Evolutionary conservation across 2,329 filamentous ascomycete genomes (phyloP).

Genomic region (Talaromyces piceae): DNA sequence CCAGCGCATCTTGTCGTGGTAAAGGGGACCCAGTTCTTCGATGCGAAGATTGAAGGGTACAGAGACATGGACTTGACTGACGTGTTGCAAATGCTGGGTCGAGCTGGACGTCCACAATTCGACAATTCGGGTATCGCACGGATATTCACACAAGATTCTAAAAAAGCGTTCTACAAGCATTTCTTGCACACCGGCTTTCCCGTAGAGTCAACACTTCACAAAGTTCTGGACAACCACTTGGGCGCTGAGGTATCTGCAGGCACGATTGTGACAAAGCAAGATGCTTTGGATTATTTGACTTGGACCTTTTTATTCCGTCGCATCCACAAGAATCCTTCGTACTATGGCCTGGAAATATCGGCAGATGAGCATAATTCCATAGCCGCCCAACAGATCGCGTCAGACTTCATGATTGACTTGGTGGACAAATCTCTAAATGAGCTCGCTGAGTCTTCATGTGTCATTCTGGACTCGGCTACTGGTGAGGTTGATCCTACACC

Average conservation of each 20-base stretch:
- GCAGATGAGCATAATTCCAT: constrained; percentile 87
- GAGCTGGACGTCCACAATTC: constrained; percentile 92
- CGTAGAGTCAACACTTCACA: constrained; percentile 92
- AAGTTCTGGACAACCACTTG: constrained; percentile 93
- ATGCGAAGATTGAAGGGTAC: constrained; percentile 95
- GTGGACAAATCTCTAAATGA: constrained; percentile 80
- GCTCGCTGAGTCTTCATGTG: constrained; percentile 75
- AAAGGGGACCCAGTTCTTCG: constrained; percentile 96
- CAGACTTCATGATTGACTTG: constrained; percentile 89
- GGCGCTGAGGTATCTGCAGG: constrained; percentile 90
- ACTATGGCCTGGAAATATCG: constrained; percentile 91
- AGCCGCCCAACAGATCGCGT: constrained; percentile 75
- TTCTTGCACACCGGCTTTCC: constrained; percentile 97
- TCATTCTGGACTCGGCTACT: constrained; percentile 67
- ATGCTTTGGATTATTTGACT: constrained; percentile 92
- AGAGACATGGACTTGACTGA: constrained; percentile 99
- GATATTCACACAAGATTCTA: constrained; percentile 94
- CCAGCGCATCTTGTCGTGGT: constrained; percentile 95
- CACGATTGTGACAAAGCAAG: constrained; percentile 89
- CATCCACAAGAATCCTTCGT: constrained; percentile 95
- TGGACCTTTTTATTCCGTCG: constrained; percentile 99
- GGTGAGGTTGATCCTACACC: constrained; percentile 86
- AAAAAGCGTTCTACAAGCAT: constrained; percentile 99
- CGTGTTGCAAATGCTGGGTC: constrained; percentile 94
- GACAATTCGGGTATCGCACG: constrained; percentile 91